A percentile compares a stretch with the other conserved stretches of the same genome.
Conservation (phyloP, 2,329 filamentous ascomycete genomes). For the Daldinia sp. region DNA sequence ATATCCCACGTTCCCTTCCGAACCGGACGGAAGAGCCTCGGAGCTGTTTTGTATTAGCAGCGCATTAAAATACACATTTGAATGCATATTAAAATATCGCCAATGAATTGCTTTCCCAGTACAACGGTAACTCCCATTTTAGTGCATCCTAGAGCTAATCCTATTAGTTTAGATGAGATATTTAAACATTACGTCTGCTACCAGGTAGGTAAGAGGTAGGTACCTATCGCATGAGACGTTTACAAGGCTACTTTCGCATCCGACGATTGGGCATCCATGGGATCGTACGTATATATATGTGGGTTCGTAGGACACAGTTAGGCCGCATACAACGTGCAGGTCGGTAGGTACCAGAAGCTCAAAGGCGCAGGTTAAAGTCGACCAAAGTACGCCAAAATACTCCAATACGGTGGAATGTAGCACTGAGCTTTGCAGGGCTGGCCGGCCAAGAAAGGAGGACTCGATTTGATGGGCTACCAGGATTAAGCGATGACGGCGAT, state of each 20-base stretch:
- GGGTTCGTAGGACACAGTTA: slow-evolving; percentile 45
- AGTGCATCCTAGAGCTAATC: slow-evolving; percentile 22
- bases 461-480: slow-evolving; percentile 38
- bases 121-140: slow-evolving; percentile 30
- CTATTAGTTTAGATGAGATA: slow-evolving; percentile 14
- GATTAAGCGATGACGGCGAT: slow-evolving; percentile 35
- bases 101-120: slow-evolving; percentile 38
- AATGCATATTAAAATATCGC: slow-evolving; percentile 7
- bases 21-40: slow-evolving; percentile 29
- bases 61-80: not conserved
- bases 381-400: not conserved
- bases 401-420: slow-evolving; percentile 22
- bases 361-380: slow-evolving; percentile 9
- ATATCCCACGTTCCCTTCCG: slow-evolving; percentile 35
- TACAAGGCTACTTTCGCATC: slow-evolving; percentile 26
- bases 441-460: slow-evolving; percentile 28
- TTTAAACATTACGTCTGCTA: slow-evolving; percentile 14
- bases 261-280: slow-evolving; percentile 43
- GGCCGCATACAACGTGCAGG: slow-evolving; percentile 46
- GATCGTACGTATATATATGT: slow-evolving; percentile 38
- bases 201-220: no score
- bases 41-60: slow-evolving; percentile 9
- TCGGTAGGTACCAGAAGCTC: slow-evolving; percentile 34
- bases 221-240: slow-evolving; percentile 14
- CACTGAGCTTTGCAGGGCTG: slow-evolving; percentile 37